phyloP scores from a whole-genome alignment of 805 yeast genomes.

The Candida endomychidarum region DNA sequence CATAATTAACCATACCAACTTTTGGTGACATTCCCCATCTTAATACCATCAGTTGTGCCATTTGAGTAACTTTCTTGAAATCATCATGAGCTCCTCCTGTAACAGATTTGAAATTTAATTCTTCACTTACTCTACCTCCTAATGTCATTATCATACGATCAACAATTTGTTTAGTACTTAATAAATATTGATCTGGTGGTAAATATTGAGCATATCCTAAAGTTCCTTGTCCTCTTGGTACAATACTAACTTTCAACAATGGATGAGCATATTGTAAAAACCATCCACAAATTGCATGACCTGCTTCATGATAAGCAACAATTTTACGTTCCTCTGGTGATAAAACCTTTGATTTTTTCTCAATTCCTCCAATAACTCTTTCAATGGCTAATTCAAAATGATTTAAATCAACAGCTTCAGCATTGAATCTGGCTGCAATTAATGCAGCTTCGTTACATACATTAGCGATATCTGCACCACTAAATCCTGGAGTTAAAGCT shows the following conservation, averaged over 20 bases:
- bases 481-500: slow-evolving; percentile 95
- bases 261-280: slow-evolving; percentile 89
- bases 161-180: slow-evolving; percentile 71
- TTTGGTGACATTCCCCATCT: slow-evolving; percentile 87
- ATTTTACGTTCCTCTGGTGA: slow-evolving; percentile 83
- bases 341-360: slow-evolving; percentile 80
- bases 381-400: slow-evolving; percentile 97
- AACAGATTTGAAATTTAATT: slow-evolving; percentile 84
- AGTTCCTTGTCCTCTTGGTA: slow-evolving; percentile 96
- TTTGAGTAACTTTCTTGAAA: slow-evolving; percentile 90
- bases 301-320: slow-evolving; percentile 98
- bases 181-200: slow-evolving; percentile 86
- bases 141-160: slow-evolving; percentile 96
- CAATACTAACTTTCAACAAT: slow-evolving; percentile 88
- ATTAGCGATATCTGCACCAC: slow-evolving; percentile 98
- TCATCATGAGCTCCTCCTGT: slow-evolving; percentile 97
- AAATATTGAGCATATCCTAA: slow-evolving; percentile 96
- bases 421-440: slow-evolving; percentile 87
- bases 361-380: slow-evolving; percentile 94
- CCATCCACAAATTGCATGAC: slow-evolving; percentile 99
- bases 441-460: slow-evolving; percentile 96
- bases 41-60: slow-evolving; percentile 92
- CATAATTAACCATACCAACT: slow-evolving; percentile 56
- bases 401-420: slow-evolving; percentile 61
- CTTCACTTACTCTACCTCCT: slow-evolving; percentile 97